A percentile compares a stretch with the other conserved stretches of the same genome.
These are phyloP conservation scores for Aspergillus diversus DNA, from an alignment of 495 filamentous ascomycete species.

Conservation along the genomic window DNA sequence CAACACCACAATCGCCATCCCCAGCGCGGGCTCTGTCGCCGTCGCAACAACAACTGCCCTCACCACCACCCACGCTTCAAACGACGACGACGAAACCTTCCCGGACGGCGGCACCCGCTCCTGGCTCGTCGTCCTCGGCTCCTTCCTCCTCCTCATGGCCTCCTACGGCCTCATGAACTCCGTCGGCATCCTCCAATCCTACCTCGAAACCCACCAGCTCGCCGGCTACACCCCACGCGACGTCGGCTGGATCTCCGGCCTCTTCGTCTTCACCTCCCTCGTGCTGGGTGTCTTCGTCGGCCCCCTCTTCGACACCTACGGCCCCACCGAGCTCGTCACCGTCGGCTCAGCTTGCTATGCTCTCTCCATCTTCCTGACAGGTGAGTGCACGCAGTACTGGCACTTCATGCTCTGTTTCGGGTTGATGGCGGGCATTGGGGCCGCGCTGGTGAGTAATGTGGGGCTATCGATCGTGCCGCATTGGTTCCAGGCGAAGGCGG, in stretches of 20 bases:
- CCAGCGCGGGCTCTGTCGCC: background rate
- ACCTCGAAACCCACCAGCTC: slow-evolving; percentile 63
- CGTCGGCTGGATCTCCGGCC: slow-evolving; percentile 68
- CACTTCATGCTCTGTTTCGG: slow-evolving; percentile 68
- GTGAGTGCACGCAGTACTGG: slow-evolving; percentile 59
- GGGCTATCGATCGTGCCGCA: slow-evolving; percentile 43
- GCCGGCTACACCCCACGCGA: slow-evolving; percentile 54
- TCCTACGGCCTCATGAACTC: slow-evolving; percentile 66
- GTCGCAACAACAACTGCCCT: background rate
- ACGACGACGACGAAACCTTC: slow-evolving; percentile 41
- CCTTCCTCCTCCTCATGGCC: slow-evolving; percentile 63
- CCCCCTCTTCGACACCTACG: slow-evolving; percentile 66
- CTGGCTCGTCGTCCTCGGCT: slow-evolving; percentile 67
- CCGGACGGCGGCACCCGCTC: slow-evolving; percentile 63
- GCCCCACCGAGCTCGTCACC: slow-evolving; percentile 56
- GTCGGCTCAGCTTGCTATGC: slow-evolving; percentile 55
- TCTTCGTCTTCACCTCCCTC: slow-evolving; percentile 65
- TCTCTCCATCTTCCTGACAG: slow-evolving; percentile 58
- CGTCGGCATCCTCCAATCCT: slow-evolving; percentile 65
- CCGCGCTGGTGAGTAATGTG: slow-evolving; percentile 61
- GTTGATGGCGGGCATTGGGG: slow-evolving; percentile 58
- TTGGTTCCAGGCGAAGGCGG: slow-evolving; percentile 44
- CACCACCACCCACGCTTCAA: background rate
- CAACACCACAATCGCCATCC: background rate
- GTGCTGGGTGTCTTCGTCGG: slow-evolving; percentile 66